Evolutionary conservation across 2,329 filamentous ascomycete species (phyloP).

Genomic region (Zasmidium angulare): DNA sequence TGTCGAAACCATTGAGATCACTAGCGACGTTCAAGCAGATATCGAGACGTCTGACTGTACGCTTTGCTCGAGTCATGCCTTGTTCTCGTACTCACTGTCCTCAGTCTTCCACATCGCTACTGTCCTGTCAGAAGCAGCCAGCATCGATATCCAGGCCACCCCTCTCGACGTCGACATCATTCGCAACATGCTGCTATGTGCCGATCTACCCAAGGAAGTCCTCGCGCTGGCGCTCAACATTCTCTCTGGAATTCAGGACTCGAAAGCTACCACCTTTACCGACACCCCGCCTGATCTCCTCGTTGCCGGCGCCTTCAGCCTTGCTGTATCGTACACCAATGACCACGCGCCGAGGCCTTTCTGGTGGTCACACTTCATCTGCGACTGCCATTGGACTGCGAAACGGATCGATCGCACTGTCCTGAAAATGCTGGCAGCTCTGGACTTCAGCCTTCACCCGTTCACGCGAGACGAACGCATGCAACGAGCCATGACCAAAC

Average conservation of each 20-base stretch:
- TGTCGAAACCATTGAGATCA: slow-evolving; percentile 20
- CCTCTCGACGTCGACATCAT: slow-evolving; percentile 20
- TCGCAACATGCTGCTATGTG: slow-evolving; percentile 26
- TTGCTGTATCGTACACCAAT: slow-evolving; percentile 30
- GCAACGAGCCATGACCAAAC: slow-evolving; percentile 3
- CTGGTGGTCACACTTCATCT: slow-evolving; percentile 28
- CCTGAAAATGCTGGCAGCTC: slow-evolving; percentile 19
- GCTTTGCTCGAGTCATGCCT: not conserved
- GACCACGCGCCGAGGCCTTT: slow-evolving; percentile 24
- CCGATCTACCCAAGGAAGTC: slow-evolving; percentile 28
- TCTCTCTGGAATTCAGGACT: slow-evolving; percentile 17
- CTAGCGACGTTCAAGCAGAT: not conserved
- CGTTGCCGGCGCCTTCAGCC: slow-evolving; percentile 26
- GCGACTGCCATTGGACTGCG: slow-evolving; percentile 17
- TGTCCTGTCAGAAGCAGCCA: slow-evolving; percentile 21
- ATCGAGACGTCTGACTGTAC: not conserved
- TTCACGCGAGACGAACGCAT: slow-evolving; percentile 19
- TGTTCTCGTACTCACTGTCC: not conserved
- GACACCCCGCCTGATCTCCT: slow-evolving; percentile 23
- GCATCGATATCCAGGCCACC: slow-evolving; percentile 6
- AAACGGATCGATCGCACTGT: slow-evolving; percentile 22
- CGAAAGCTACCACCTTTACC: not conserved
- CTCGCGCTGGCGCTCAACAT: slow-evolving; percentile 34
- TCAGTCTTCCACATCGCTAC: slow-evolving; percentile 21
- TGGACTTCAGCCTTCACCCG: slow-evolving; percentile 30